These are phyloP conservation scores for Sporothrix curviconia DNA, from an alignment of 2,329 filamentous ascomycete genomes.

Conservation along the genomic window DNA sequence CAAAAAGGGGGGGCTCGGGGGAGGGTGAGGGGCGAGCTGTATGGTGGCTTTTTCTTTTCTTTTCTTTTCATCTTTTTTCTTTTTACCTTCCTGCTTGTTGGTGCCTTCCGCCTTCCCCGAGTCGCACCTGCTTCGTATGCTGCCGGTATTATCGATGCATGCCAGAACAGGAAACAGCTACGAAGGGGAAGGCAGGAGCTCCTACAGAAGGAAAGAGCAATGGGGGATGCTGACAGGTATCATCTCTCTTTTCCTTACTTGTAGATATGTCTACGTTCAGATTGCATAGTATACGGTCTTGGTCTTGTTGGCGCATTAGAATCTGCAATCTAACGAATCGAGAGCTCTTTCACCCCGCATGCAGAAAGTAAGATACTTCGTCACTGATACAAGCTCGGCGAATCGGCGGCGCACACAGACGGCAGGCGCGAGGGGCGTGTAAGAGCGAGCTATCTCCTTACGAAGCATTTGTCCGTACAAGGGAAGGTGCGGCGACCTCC, in stretches of 20 bases:
- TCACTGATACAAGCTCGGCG: conserved; percentile 1
- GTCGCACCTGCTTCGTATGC: too few species aligned
- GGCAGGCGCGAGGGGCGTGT: neutral
- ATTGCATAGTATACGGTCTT: too few species aligned
- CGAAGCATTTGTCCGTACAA: too few species aligned
- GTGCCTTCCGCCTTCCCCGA: neutral
- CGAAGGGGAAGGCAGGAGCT: neutral
- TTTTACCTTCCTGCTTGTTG: too few species aligned
- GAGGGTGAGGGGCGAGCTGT: neutral
- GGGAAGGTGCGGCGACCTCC: neutral
- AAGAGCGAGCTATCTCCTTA: neutral
- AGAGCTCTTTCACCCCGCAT: conserved; percentile 1
- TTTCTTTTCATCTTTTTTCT: neutral
- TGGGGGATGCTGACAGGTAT: too few species aligned
- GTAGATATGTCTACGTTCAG: too few species aligned
- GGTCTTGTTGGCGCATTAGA: too few species aligned
- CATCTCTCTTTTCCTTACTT: neutral
- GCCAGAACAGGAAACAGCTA: too few species aligned
- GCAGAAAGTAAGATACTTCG: neutral
- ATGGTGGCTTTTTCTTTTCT: neutral
- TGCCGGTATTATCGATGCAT: too few species aligned
- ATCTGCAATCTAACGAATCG: neutral
- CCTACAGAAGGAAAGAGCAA: neutral
- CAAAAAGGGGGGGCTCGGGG: neutral
- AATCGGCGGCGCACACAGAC: neutral